A percentile compares a stretch with the other conserved stretches of the same genome.
Evolutionary conservation across 306 rosid species (phyloP).

Genomic region (Corylus heterophylla): DNA sequence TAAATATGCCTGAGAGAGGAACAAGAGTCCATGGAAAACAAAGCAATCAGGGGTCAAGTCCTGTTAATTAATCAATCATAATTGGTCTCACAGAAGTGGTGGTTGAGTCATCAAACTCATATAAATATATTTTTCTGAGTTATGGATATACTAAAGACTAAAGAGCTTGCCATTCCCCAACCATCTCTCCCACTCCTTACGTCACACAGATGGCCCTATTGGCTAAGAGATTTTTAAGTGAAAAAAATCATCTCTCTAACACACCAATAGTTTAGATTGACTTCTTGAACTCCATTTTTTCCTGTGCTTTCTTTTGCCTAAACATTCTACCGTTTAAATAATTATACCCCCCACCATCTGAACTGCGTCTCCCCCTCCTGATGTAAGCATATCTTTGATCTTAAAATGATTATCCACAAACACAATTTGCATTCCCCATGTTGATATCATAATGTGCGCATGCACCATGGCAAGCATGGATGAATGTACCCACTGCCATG

Average conservation of each 20-base stretch:
- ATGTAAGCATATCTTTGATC: constrained; percentile 62
- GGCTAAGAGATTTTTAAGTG: constrained; percentile 12
- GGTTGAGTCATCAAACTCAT: constrained; percentile 59
- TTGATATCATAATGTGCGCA: constrained; percentile 17
- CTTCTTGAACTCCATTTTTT: constrained; percentile 40
- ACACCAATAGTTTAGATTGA: constrained; percentile 46
- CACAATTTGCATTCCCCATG: constrained; percentile 43
- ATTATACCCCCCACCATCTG: constrained; percentile 54
- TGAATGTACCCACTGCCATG: constrained; percentile 3
- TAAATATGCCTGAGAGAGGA: constrained; percentile 31
- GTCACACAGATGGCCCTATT: constrained; percentile 29
- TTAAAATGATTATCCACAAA: constrained; percentile 69
- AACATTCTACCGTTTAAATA: constrained; percentile 50
- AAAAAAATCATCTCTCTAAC: constrained; percentile 26
- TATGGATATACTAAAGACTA: constrained; percentile 26
- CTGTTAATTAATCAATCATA: constrained; percentile 20
- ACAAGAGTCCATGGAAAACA: constrained; percentile 27
- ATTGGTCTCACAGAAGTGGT: constrained; percentile 46
- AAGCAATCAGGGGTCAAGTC: constrained; percentile 16
- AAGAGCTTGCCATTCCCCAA: constrained; percentile 14
- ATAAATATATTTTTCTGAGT: constrained; percentile 1
- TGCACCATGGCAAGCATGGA: constrained; percentile 28
- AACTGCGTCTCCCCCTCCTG: constrained; percentile 39
- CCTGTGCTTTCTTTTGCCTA: constrained; percentile 43
- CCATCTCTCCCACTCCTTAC: constrained; percentile 18